phyloP scores from a whole-genome alignment of 2,329 filamentous ascomycete genomes.

The Fusarium multiceps region DNA sequence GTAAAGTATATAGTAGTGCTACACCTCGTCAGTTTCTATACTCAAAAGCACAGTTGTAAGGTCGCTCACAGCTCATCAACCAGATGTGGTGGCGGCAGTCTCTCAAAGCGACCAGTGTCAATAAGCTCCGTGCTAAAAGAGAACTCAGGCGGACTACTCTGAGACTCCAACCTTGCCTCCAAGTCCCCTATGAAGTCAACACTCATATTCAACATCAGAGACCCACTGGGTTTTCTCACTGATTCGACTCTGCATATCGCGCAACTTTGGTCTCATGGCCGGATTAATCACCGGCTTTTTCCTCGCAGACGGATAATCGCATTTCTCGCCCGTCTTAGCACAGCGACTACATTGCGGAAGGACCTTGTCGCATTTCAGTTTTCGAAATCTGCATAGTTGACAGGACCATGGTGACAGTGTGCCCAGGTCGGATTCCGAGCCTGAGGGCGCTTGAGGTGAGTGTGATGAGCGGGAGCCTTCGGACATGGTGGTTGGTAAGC shows the following conservation, averaged over 20 bases:
- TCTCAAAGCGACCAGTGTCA: slow-evolving; percentile 33
- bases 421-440: slow-evolving; percentile 14
- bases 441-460: slow-evolving; percentile 21
- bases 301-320: slow-evolving; percentile 23
- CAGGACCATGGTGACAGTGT: slow-evolving; percentile 23
- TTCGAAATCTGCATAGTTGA: slow-evolving; percentile 21
- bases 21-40: fast-evolving
- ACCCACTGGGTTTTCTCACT: neutral
- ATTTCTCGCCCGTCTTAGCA: slow-evolving; percentile 16
- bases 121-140: slow-evolving; percentile 21
- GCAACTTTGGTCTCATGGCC: slow-evolving; percentile 20
- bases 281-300: slow-evolving; percentile 26
- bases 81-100: slow-evolving; percentile 24
- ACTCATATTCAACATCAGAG: fast-evolving
- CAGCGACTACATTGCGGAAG: slow-evolving; percentile 23
- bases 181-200: slow-evolving; percentile 53
- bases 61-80: slow-evolving; percentile 31
- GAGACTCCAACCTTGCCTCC: slow-evolving; percentile 18
- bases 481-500: slow-evolving; percentile 3
- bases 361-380: slow-evolving; percentile 23
- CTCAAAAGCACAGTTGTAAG: fast-evolving
- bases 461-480: slow-evolving; percentile 16
- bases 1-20: slow-evolving; percentile 68
- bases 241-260: slow-evolving; percentile 30
- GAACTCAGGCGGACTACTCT: slow-evolving; percentile 6